Evolutionary conservation across 2,329 filamentous ascomycete species (phyloP).

Genomic region (Aspergillus pseudoviridinutans): DNA sequence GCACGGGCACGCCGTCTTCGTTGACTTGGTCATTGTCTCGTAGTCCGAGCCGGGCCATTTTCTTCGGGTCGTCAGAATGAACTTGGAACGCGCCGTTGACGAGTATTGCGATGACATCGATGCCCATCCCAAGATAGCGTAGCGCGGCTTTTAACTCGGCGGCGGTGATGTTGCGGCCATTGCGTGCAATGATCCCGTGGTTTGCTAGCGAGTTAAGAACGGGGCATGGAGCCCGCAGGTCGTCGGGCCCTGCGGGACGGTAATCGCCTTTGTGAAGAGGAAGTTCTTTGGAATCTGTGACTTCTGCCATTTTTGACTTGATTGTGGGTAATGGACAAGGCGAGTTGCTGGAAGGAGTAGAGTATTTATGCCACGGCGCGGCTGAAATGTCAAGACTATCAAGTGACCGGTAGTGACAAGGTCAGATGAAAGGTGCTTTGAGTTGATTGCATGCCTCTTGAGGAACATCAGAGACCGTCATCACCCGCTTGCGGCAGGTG

Average conservation of each 20-base stretch:
- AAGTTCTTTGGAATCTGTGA: neutral
- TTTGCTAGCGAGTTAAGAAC: conserved; percentile 16
- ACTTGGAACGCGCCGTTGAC: conserved; percentile 9
- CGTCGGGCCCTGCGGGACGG: conserved; percentile 1
- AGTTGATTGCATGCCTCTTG: neutral
- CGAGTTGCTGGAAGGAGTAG: neutral
- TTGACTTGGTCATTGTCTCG: conserved; percentile 12
- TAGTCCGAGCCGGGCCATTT: conserved; percentile 5
- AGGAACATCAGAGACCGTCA: neutral
- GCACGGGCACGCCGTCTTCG: conserved; percentile 2
- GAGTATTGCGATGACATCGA: conserved; percentile 2
- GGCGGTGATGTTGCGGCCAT: conserved; percentile 12
- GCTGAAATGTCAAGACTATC: neutral
- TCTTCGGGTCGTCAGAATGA: conserved; percentile 9
- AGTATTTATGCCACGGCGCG: neutral
- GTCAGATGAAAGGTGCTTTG: neutral
- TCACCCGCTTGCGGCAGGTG: neutral
- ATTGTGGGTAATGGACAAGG: neutral
- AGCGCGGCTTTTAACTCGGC: conserved; percentile 8
- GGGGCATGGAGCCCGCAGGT: conserved; percentile 13
- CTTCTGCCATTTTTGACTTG: neutral
- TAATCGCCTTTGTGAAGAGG: conserved; percentile 1
- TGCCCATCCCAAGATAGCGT: conserved; percentile 7
- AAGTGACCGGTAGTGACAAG: neutral
- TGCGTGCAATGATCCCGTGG: conserved; percentile 12